Conservation (phyloP, 768 basidiomycete genomes). For the Lyophyllum shimeji region DNA sequence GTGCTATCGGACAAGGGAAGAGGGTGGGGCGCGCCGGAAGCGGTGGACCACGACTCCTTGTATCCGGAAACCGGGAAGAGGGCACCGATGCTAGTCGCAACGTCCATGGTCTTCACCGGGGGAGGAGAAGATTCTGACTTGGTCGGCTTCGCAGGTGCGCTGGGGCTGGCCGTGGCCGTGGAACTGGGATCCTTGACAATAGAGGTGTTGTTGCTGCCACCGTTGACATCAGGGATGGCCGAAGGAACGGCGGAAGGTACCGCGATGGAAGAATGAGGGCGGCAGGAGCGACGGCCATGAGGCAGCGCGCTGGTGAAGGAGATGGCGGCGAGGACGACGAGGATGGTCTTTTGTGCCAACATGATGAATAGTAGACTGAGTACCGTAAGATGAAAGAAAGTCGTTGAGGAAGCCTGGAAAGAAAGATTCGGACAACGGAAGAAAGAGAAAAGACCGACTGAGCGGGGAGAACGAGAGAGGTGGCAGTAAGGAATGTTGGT, state of each 20-base stretch:
- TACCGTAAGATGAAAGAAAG: conserved; percentile 10
- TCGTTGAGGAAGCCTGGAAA: conserved; percentile 12
- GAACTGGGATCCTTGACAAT: neutral
- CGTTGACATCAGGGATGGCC: neutral
- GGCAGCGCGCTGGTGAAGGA: conserved; percentile 21
- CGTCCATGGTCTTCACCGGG: conserved; percentile 5
- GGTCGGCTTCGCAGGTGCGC: conserved; percentile 1
- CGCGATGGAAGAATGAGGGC: conserved; percentile 4
- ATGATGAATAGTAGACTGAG: conserved; percentile 19
- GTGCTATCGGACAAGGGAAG: conserved; percentile 45
- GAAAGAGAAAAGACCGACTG: conserved; percentile 18
- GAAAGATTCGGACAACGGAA: conserved; percentile 17
- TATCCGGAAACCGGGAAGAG: conserved; percentile 42
- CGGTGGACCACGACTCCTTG: conserved; percentile 47
- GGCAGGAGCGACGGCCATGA: conserved; percentile 14
- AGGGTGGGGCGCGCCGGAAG: conserved; percentile 29
- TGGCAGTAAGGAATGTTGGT: neutral
- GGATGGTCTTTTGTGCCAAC: conserved; percentile 20
- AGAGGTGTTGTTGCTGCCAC: too few species aligned
- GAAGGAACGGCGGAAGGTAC: conserved; percentile 2
- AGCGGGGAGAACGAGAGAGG: conserved; percentile 5
- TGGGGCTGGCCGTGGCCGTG: conserved; percentile 4
- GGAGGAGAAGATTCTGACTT: conserved; percentile 13
- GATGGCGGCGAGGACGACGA: conserved; percentile 23
- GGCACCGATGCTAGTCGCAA: conserved; percentile 21